Base-by-base conservation (phyloP, 139 green algal genomes). In the Picochlorum sp. region DNA sequence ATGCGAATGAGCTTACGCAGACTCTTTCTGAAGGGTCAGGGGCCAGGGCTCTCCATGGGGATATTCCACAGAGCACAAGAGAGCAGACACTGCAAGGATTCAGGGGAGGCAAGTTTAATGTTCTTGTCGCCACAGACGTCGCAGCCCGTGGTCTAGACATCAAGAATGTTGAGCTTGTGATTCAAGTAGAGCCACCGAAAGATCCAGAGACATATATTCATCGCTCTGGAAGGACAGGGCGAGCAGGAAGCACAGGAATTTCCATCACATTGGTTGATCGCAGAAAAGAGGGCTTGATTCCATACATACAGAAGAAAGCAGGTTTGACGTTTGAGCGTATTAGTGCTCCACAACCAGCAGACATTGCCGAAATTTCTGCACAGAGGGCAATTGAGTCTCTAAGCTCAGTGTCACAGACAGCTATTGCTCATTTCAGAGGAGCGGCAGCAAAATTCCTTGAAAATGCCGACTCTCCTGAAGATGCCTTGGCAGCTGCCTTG, bases 81-180 rank as follows among this genome's bases (percentile, higher is more conserved):
- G 83, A 93, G 70, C 69, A 78, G 64, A 56, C 46, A 5, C 24
- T 37, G n/a, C 2, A 4, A 2, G 24, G 13, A 4, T 68, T 61
- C 32, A 52, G 72, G 13, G 59, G 32, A 1, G 87, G 86, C 68
- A 85, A 89, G 54, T 98, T 99, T 62, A 70, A 69, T 13, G 84
- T 97, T 59, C 80, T 99, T 54, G 92, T 99, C 15, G 94, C 94
- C n/a, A 99, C 94, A 2, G 94, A 99, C 67, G 94, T 99, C 26
- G 94, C 94, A n/a, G 94, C 94, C 0, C 74, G 94, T 8, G 94
- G 94, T 1, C 85, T 99, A 56, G 94, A 99, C 82, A 96, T 99
- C 78, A 85, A 62, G 30, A 83, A 85, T n/a, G 84, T 99, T 9
- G 90, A 96, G 73, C 82, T 99, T 54, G 86, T 96, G 37, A 66